These are phyloP conservation scores for Diaporthe vexans DNA, from an alignment of 2,329 filamentous ascomycete genomes.

Conservation along the genomic window DNA sequence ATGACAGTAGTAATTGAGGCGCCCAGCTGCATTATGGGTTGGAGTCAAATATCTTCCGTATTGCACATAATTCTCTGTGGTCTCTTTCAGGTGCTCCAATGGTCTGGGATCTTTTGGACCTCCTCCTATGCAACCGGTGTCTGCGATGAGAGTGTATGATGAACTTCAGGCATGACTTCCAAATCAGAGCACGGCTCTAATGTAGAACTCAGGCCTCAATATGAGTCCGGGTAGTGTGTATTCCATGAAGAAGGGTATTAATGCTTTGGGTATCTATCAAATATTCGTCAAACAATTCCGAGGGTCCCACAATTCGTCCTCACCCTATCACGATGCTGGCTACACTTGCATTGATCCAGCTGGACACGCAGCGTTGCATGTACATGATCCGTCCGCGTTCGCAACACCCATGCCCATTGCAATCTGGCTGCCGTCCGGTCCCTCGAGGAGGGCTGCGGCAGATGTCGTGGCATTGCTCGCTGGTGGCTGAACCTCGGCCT, in stretches of 20 bases:
- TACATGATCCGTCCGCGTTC: slow-evolving; percentile 12
- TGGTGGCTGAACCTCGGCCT: background rate
- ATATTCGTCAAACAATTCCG: background rate
- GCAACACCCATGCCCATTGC: slow-evolving; percentile 7
- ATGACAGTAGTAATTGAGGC: background rate
- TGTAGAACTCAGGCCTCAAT: too few relatives aligned
- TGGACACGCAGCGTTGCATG: slow-evolving; percentile 29
- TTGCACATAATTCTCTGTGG: too few relatives aligned
- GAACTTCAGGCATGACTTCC: too few relatives aligned
- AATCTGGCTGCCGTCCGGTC: background rate
- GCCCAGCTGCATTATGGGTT: too few relatives aligned
- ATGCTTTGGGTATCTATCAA: background rate
- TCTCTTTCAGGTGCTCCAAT: too few relatives aligned
- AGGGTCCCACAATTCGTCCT: background rate
- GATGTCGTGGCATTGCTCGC: too few relatives aligned
- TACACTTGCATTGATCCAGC: background rate
- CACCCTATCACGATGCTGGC: background rate
- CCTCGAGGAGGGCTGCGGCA: background rate
- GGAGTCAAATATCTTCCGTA: too few relatives aligned
- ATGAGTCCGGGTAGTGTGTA: too few relatives aligned
- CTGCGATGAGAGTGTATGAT: too few relatives aligned
- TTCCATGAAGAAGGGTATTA: background rate
- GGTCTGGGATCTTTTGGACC: too few relatives aligned
- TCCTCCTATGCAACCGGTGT: too few relatives aligned
- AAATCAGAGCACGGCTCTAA: too few relatives aligned